phyloP scores from a whole-genome alignment of 495 filamentous ascomycete genomes.

The Echria macrotheca region DNA sequence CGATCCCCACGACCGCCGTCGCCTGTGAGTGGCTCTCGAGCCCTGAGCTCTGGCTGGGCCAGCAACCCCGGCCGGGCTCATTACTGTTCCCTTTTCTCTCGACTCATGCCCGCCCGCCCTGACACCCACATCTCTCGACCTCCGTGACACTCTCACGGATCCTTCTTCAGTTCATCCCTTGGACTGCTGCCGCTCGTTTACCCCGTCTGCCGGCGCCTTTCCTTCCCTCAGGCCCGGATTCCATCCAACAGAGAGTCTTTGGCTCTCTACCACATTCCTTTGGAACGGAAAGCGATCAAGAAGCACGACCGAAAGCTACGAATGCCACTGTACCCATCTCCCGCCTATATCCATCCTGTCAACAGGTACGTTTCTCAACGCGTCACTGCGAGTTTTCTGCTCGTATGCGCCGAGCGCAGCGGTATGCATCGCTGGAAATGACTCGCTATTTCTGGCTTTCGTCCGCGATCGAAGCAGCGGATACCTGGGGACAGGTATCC shows the following conservation, averaged over 20 bases:
- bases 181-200: constrained; percentile 29
- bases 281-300: constrained; percentile 36
- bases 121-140: constrained; percentile 22
- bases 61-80: constrained; percentile 25
- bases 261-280: constrained; percentile 57
- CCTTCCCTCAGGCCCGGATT: constrained; percentile 19
- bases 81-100: constrained; percentile 34
- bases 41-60: constrained; percentile 8
- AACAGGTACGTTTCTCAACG: constrained; percentile 6
- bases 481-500: no score
- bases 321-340: constrained; percentile 9
- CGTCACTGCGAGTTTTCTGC: no score
- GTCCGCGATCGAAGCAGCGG: no score
- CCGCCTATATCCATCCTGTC: constrained; percentile 14
- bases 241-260: constrained; percentile 48
- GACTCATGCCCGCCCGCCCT: constrained; percentile 11
- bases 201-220: constrained; percentile 15
- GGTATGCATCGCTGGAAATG: no score
- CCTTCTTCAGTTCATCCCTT: constrained; percentile 24
- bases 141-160: constrained; percentile 18
- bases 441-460: no score
- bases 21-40: constrained; percentile 9
- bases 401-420: no score
- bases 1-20: constrained; percentile 17
- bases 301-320: constrained; percentile 7